Conservation (phyloP, 768 basidiomycete species). For the Mrakia frigida region DNA sequence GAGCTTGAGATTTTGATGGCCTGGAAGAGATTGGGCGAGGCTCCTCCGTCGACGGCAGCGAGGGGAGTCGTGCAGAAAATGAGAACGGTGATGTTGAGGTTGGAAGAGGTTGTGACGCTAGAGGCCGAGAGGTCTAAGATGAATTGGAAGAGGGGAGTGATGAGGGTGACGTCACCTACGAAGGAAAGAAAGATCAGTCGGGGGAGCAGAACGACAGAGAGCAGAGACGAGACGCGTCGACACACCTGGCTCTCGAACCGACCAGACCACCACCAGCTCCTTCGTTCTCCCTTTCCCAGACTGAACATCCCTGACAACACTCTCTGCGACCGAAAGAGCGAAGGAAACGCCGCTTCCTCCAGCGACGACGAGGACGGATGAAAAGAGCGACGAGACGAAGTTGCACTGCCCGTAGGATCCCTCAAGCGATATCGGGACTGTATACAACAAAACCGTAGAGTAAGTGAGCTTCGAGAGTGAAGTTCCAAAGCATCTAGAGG, state of each 20-base stretch:
- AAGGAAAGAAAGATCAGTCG: background rate
- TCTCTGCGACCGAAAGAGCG: slow-evolving; percentile 30
- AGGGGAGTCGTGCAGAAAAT: background rate
- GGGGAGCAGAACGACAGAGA: background rate
- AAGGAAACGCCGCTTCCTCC: slow-evolving; percentile 31
- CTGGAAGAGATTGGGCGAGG: background rate
- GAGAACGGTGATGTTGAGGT: background rate
- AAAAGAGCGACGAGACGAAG: slow-evolving; percentile 32
- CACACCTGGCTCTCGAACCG: slow-evolving; percentile 18
- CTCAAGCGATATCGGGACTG: slow-evolving; percentile 23
- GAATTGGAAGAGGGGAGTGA: background rate
- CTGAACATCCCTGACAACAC: slow-evolving; percentile 30
- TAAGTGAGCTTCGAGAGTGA: background rate
- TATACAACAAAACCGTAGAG: background rate
- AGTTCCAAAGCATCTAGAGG: background rate
- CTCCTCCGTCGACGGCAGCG: background rate
- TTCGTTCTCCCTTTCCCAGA: slow-evolving; percentile 14
- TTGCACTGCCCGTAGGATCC: slow-evolving; percentile 34
- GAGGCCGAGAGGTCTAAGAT: background rate
- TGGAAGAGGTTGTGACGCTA: background rate
- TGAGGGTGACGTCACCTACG: background rate
- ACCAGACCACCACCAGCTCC: slow-evolving; percentile 30
- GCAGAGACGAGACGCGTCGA: background rate
- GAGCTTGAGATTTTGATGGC: background rate
- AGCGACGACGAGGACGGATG: slow-evolving; percentile 13